phyloP scores from a whole-genome alignment of 2,329 filamentous ascomycete species.

The Lasiodiplodia sp. region DNA sequence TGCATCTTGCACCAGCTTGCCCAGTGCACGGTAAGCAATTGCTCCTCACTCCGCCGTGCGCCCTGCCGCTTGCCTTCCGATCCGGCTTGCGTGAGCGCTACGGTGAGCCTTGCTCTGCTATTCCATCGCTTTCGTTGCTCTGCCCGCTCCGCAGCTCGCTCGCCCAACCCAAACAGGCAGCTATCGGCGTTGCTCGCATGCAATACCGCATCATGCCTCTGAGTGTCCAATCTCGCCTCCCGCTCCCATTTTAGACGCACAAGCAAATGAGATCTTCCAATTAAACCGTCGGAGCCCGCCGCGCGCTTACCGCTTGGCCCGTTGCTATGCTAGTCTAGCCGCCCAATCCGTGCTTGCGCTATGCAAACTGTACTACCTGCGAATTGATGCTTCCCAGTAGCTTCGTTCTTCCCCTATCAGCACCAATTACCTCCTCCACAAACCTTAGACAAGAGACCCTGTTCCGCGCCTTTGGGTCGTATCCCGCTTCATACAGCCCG shows the following conservation, averaged over 20 bases:
- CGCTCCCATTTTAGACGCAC: neutral
- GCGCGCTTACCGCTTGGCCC: conserved; percentile 4
- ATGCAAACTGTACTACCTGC: conserved; percentile 26
- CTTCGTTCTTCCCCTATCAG: conserved; percentile 32
- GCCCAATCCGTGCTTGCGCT: neutral
- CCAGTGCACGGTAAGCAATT: neutral
- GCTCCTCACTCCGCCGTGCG: neutral
- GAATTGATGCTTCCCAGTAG: conserved; percentile 24
- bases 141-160: conserved; percentile 10
- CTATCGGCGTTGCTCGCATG: conserved; percentile 14
- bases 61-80: neutral
- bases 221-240: conserved; percentile 15
- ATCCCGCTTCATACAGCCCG: neutral
- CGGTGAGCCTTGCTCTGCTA: neutral
- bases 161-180: conserved; percentile 2
- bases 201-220: conserved; percentile 9
- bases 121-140: conserved; percentile 6
- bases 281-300: conserved; percentile 5
- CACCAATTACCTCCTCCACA: conserved; percentile 37
- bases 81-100: neutral
- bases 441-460: conserved; percentile 40
- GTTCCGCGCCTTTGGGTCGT: conserved; percentile 10
- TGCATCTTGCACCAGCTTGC: neutral
- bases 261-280: neutral
- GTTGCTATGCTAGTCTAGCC: neutral